Percentiles rank a stretch among this genome's conserved stretches.
Evolutionary conservation across 345 rosid genomes (phyloP).

Genomic region (Euphorbia pulcherrima): DNA sequence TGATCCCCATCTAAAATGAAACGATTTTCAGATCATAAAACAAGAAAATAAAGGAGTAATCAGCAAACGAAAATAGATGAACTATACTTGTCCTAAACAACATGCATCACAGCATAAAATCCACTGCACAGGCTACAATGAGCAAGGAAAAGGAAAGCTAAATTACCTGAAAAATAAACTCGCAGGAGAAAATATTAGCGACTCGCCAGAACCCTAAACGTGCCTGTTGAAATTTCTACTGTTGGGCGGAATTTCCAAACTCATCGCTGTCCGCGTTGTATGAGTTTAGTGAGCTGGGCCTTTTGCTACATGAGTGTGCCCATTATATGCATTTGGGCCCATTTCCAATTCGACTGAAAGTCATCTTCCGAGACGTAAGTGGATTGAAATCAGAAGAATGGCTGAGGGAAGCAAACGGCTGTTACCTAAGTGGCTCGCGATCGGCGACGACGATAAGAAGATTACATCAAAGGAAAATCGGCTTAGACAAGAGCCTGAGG

Average conservation of each 20-base stretch:
- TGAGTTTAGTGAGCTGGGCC: too few relatives aligned
- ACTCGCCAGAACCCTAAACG: neutral
- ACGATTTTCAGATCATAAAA: neutral
- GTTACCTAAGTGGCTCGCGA: slow-evolving; percentile 41
- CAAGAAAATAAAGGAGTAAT: neutral
- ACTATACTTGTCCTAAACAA: neutral
- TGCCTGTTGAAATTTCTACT: too few relatives aligned
- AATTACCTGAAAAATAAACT: neutral
- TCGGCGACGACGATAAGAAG: slow-evolving; percentile 12
- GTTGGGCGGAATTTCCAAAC: neutral
- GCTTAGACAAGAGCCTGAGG: neutral
- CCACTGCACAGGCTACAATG: neutral
- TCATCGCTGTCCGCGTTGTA: too few relatives aligned
- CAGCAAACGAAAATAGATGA: neutral
- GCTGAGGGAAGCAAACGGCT: slow-evolving; percentile 28
- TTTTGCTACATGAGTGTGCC: neutral
- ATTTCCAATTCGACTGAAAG: neutral
- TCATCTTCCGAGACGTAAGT: too few relatives aligned
- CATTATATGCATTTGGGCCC: neutral
- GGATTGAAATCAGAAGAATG: neutral
- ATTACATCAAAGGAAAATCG: neutral
- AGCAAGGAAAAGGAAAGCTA: neutral
- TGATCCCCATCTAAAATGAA: too few relatives aligned
- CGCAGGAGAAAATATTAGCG: neutral
- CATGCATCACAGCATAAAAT: neutral